These are phyloP conservation scores for Angomonas desouzai DNA, from an alignment of 208 protist species.

Conservation along the genomic window DNA sequence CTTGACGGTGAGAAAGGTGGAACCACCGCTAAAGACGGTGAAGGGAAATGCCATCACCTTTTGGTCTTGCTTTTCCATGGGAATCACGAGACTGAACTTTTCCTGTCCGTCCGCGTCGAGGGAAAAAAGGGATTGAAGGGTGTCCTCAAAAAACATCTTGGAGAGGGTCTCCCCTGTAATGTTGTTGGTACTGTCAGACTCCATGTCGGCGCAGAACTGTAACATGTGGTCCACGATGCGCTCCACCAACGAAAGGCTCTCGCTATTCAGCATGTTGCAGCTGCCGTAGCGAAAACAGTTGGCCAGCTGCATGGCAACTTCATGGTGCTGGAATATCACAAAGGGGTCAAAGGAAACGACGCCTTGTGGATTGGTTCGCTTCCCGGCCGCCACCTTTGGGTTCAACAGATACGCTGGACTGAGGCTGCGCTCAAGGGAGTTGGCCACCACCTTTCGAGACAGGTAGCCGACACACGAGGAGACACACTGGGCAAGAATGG, in stretches of 20 bases:
- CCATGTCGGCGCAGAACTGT: background rate
- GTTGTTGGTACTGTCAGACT: background rate
- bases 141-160: conserved; percentile 9
- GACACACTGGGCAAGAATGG: conserved; percentile 6
- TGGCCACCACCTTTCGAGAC: conserved; percentile 13
- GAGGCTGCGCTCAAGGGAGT: conserved; percentile 24
- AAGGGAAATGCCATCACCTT: conserved; percentile 54
- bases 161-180: background rate
- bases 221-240: conserved; percentile 14
- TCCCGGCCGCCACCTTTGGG: conserved; percentile 2
- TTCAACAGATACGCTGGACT: conserved; percentile 25
- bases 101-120: background rate
- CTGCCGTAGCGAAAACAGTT: conserved; percentile 56
- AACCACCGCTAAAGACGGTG: conserved; percentile 50
- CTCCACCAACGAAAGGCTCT: background rate
- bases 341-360: conserved; percentile 22
- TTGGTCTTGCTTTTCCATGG: conserved; percentile 1
- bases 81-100: background rate
- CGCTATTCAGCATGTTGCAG: conserved; percentile 6
- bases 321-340: conserved; percentile 12
- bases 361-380: background rate
- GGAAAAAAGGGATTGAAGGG: background rate
- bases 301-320: conserved; percentile 31
- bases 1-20: conserved; percentile 57
- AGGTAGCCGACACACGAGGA: conserved; percentile 16